Percentiles rank a stretch among this genome's conserved stretches.
These are phyloP conservation scores for Pythium periplocum DNA, from an alignment of 352 stramenopile genomes.

Conservation along the genomic window DNA sequence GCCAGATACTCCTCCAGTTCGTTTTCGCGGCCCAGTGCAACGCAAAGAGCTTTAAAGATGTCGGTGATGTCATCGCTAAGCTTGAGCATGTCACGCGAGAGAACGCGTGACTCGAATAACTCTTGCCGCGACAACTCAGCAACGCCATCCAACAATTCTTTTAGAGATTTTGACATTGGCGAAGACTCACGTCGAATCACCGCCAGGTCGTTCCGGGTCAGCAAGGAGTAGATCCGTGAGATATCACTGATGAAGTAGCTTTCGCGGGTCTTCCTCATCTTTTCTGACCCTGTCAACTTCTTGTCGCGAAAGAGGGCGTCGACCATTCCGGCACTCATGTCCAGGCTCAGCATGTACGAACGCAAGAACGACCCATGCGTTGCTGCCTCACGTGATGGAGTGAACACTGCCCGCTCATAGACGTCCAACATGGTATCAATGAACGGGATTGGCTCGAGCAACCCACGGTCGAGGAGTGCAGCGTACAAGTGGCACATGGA, in stretches of 20 bases:
- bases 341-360: conserved; percentile 23
- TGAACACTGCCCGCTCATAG: conserved; percentile 28
- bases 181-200: conserved; percentile 6
- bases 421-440: conserved; percentile 23
- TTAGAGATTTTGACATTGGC: conserved; percentile 7
- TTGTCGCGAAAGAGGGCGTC: conserved; percentile 18
- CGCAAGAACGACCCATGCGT: conserved; percentile 20
- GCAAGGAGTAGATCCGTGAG: conserved; percentile 17
- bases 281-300: background rate
- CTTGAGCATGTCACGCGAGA: conserved; percentile 28
- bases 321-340: conserved; percentile 20
- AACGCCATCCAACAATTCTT: conserved; percentile 15
- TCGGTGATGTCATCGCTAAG: conserved; percentile 26
- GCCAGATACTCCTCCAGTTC: conserved; percentile 20
- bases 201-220: conserved; percentile 20
- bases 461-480: conserved; percentile 12
- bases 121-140: conserved; percentile 17
- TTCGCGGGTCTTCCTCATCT: conserved; percentile 17
- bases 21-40: conserved; percentile 14
- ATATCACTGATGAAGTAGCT: conserved; percentile 18
- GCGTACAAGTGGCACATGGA: conserved; percentile 24
- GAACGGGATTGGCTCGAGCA: conserved; percentile 17
- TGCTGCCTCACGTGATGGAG: conserved; percentile 20
- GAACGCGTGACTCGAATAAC: conserved; percentile 20
- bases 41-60: conserved; percentile 27